These are phyloP conservation scores for Aspergillus clavatus DNA, from an alignment of 2,329 filamentous ascomycete genomes.

Conservation along the genomic window DNA sequence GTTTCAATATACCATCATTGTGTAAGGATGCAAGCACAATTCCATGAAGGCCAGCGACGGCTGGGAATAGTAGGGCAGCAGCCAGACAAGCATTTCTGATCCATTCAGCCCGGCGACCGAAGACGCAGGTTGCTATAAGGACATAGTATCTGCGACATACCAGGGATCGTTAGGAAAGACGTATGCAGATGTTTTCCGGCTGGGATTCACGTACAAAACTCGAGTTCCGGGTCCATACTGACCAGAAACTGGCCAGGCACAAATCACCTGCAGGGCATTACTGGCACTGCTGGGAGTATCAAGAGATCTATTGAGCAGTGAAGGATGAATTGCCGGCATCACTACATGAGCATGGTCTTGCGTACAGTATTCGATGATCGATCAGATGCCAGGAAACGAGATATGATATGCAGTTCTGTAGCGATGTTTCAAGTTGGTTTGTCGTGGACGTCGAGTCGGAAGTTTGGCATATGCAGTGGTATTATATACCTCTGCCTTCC, in stretches of 20 bases:
- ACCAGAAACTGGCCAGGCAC: slow-evolving; percentile 42
- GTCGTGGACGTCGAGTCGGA: no score
- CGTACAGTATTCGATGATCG: neutral
- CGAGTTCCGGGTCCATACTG: slow-evolving; percentile 41
- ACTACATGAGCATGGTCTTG: slow-evolving; percentile 6
- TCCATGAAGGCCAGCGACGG: slow-evolving; percentile 59
- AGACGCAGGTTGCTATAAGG: slow-evolving; percentile 58
- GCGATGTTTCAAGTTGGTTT: no score
- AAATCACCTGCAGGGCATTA: slow-evolving; percentile 32
- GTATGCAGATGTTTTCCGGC: neutral
- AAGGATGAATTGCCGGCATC: slow-evolving; percentile 18
- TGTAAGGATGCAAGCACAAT: slow-evolving; percentile 59
- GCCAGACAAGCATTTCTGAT: slow-evolving; percentile 60
- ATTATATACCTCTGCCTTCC: no score
- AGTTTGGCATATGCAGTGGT: neutral
- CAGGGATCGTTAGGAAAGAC: slow-evolving; percentile 2
- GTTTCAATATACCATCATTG: slow-evolving; percentile 47
- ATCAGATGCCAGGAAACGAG: neutral
- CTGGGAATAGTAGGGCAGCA: slow-evolving; percentile 58
- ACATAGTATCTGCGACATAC: slow-evolving; percentile 53
- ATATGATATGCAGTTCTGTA: no score
- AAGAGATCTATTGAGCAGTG: slow-evolving; percentile 7
- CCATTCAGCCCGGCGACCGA: slow-evolving; percentile 60
- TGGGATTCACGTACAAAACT: slow-evolving; percentile 30
- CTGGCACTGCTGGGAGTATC: slow-evolving; percentile 21